These are phyloP conservation scores for Penicillium decumbens DNA, from an alignment of 2,329 filamentous ascomycete genomes.

Conservation along the genomic window DNA sequence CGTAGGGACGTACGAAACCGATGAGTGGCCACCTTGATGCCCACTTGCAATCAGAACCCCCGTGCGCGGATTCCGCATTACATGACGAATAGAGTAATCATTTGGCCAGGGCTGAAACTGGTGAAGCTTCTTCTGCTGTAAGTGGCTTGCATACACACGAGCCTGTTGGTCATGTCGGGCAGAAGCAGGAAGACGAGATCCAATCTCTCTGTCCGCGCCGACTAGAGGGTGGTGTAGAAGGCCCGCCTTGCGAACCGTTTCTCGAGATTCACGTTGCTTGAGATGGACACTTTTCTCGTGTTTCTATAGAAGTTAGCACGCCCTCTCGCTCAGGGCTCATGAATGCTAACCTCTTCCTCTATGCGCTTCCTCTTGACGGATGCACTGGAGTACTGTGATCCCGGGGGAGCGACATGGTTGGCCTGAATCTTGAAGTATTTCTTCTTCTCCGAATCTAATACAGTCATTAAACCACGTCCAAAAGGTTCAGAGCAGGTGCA, in stretches of 20 bases:
- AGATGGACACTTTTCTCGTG: slow-evolving; percentile 24
- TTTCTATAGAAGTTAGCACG: slow-evolving; percentile 23
- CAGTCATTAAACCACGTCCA: background rate
- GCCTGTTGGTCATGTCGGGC: slow-evolving; percentile 27
- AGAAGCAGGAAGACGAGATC: slow-evolving; percentile 15
- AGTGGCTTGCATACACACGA: slow-evolving; percentile 31
- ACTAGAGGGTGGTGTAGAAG: slow-evolving; percentile 31
- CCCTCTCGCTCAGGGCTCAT: background rate
- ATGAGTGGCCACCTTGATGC: slow-evolving; percentile 27
- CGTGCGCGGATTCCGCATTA: slow-evolving; percentile 33
- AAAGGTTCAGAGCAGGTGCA: background rate
- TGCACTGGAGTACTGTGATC: slow-evolving; percentile 54
- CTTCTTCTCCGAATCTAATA: slow-evolving; percentile 49
- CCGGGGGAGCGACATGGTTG: slow-evolving; percentile 48
- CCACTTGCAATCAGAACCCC: slow-evolving; percentile 37
- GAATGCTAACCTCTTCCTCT: slow-evolving; percentile 37
- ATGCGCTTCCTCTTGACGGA: slow-evolving; percentile 55
- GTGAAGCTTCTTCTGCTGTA: slow-evolving; percentile 29
- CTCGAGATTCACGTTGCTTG: slow-evolving; percentile 26
- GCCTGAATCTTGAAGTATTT: slow-evolving; percentile 65
- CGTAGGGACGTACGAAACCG: slow-evolving; percentile 32
- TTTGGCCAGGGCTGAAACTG: slow-evolving; percentile 28
- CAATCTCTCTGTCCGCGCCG: slow-evolving; percentile 30
- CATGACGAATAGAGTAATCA: slow-evolving; percentile 28
- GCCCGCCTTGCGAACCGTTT: slow-evolving; percentile 32